Conservation (phyloP, 805 yeast genomes). For the Monosporozyma solicola region DNA sequence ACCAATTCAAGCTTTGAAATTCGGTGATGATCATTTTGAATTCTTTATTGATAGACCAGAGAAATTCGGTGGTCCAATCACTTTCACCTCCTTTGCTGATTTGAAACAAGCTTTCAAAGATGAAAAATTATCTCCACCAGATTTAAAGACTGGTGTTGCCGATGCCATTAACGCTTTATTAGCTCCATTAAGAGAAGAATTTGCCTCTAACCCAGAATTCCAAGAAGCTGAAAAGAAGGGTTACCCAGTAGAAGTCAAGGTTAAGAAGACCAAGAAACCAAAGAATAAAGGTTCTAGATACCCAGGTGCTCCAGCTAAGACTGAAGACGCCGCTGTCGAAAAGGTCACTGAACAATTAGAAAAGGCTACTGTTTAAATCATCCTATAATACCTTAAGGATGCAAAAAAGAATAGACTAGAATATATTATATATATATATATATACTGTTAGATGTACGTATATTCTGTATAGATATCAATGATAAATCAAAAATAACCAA, state of each 20-base stretch:
- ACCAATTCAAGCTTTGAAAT: constrained; percentile 75
- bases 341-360: constrained; percentile 23
- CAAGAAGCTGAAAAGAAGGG: constrained; percentile 69
- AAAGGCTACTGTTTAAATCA: constrained; percentile 8
- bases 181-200: constrained; percentile 76
- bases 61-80: constrained; percentile 89
- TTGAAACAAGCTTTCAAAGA: constrained; percentile 64
- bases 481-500: neutral
- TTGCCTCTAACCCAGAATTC: constrained; percentile 53
- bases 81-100: constrained; percentile 56
- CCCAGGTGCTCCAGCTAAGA: constrained; percentile 55
- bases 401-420: neutral
- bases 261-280: constrained; percentile 62
- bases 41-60: constrained; percentile 87
- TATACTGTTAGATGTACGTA: neutral
- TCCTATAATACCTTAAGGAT: neutral
- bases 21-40: constrained; percentile 47
- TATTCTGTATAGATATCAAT: neutral
- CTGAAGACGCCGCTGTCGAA: constrained; percentile 18
- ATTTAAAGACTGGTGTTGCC: constrained; percentile 85
- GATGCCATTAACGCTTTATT: constrained; percentile 73
- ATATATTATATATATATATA: neutral
- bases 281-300: constrained; percentile 85
- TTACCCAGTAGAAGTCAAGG: constrained; percentile 66
- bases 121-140: constrained; percentile 81